A percentile compares a stretch with the other conserved stretches of the same genome.
Conservation (phyloP, 2,329 filamentous ascomycete species). For the Arthrinium phaeospermum region DNA sequence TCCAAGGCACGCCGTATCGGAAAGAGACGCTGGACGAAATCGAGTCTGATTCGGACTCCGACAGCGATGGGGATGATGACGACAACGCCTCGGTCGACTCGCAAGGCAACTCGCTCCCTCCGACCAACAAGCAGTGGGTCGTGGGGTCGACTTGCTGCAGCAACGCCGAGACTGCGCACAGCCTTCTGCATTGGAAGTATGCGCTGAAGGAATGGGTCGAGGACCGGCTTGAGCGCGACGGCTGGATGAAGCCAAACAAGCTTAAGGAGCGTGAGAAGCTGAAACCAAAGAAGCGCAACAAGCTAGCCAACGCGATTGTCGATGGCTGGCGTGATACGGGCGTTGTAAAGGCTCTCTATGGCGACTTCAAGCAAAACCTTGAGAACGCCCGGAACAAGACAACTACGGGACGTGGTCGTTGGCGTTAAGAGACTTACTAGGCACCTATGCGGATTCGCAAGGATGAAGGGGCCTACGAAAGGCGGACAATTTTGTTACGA, state of each 20-base stretch:
- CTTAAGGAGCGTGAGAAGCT: conserved; percentile 66
- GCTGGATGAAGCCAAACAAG: conserved; percentile 61
- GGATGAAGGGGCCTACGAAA: neutral
- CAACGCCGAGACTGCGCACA: conserved; percentile 71
- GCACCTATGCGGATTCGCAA: neutral
- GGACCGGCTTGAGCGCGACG: conserved; percentile 62
- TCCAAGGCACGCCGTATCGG: conserved; percentile 71
- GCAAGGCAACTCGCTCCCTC: conserved; percentile 43
- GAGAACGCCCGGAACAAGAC: conserved; percentile 59
- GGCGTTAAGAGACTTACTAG: conserved; percentile 16
- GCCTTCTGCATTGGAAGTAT: conserved; percentile 76
- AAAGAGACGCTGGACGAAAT: conserved; percentile 70
- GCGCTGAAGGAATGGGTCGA: conserved; percentile 76
- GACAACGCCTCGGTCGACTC: conserved; percentile 45
- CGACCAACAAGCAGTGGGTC: conserved; percentile 46
- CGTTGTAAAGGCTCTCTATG: conserved; percentile 66
- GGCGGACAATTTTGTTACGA: neutral
- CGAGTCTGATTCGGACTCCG: conserved; percentile 44
- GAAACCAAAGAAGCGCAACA: conserved; percentile 63
- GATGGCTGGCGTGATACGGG: conserved; percentile 66
- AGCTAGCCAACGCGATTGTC: conserved; percentile 67
- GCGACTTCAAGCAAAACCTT: conserved; percentile 68
- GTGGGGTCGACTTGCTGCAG: conserved; percentile 49
- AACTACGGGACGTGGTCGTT: conserved; percentile 35
- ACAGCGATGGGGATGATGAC: conserved; percentile 38